A percentile compares a stretch with the other conserved stretches of the same genome.
phyloP scores from a whole-genome alignment of 2,329 filamentous ascomycete genomes.

The Talaromyces sp. region DNA sequence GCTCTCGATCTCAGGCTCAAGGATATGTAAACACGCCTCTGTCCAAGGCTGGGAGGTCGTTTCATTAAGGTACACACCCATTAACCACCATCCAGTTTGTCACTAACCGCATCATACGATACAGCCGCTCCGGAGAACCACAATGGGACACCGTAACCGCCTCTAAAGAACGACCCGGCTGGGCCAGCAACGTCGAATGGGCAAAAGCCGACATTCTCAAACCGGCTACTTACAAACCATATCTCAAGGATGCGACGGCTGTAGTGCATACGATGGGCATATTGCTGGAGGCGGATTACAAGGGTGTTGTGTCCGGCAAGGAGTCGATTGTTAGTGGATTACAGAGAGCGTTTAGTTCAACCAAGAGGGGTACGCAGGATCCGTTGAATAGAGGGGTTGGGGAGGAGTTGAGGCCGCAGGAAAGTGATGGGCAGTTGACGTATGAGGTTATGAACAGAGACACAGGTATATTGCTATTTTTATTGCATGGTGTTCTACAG shows the following conservation, averaged over 20 bases:
- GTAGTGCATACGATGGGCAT: slow-evolving; percentile 97
- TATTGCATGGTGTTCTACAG: neutral
- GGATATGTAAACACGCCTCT: slow-evolving; percentile 88
- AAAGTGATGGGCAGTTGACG: slow-evolving; percentile 73
- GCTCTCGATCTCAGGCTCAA: slow-evolving; percentile 48
- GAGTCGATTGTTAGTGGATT: slow-evolving; percentile 79
- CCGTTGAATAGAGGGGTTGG: slow-evolving; percentile 62
- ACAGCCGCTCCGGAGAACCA: slow-evolving; percentile 83
- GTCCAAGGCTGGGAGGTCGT: slow-evolving; percentile 86
- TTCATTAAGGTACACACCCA: slow-evolving; percentile 69
- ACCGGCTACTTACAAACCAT: slow-evolving; percentile 71
- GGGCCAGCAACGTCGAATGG: slow-evolving; percentile 83
- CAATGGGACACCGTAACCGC: slow-evolving; percentile 78
- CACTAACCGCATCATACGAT: neutral
- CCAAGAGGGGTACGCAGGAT: slow-evolving; percentile 62
- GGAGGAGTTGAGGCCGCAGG: slow-evolving; percentile 61
- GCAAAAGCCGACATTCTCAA: slow-evolving; percentile 82
- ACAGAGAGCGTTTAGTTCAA: slow-evolving; percentile 69
- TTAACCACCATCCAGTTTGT: neutral
- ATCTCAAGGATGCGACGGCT: slow-evolving; percentile 73
- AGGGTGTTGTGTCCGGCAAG: slow-evolving; percentile 77
- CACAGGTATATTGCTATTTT: slow-evolving; percentile 44
- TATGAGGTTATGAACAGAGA: slow-evolving; percentile 98
- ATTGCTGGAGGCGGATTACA: slow-evolving; percentile 95
- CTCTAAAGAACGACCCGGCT: slow-evolving; percentile 66